Base-by-base conservation (phyloP, 1,284 basidiomycete species). In the Cerioporus squamosus region DNA sequence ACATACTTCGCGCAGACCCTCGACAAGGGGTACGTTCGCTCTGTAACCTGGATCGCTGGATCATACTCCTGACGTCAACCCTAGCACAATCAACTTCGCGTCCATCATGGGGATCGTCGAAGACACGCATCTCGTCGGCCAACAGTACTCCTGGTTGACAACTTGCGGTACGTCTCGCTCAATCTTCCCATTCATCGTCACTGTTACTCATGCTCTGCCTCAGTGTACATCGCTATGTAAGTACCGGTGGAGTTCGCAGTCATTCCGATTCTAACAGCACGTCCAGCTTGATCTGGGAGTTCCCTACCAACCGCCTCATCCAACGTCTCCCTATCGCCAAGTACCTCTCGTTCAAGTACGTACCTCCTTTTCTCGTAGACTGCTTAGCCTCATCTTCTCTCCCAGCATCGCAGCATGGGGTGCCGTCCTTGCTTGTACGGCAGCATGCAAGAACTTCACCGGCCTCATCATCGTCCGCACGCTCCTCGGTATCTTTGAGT, bases 101-200 rank as follows among this genome's bases (percentile, higher is more conserved):
- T 80, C 81, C 24, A 85, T 85, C 61, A 85, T 84, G 83, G 81
- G 81, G 23, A 81, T 83, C 51, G 69, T 72, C 2, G 66, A 75
- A 55, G 81, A 82, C 61, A 78, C 77, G 0, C 61, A 77, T 55
- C 75, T 83, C 14, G 68, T 72, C 40, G 81, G 81, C 0, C 81
- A 82, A 66, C 73, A 82, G 66, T 83, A 82, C 62, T 74, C 77
- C 2, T 82, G 81, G 81, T 63, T 82, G 22, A 81, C 81, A 7
- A 82, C 80, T 38, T 81, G 79, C 62, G 75, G 79, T 79, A 63
- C 5, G 77, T 66, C 6, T 42, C n/a, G 6, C 14, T 15, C 29
- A 36, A 22, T 5, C 6, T 8, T 24, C 5, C 7, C 8, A 7
- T 23, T 10, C 3, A 1, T 40, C 20, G 26, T 17, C 9, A 15